These are phyloP conservation scores for Suhomyces bolitotheri DNA, from an alignment of 1,139 yeast genomes.

Conservation along the genomic window DNA sequence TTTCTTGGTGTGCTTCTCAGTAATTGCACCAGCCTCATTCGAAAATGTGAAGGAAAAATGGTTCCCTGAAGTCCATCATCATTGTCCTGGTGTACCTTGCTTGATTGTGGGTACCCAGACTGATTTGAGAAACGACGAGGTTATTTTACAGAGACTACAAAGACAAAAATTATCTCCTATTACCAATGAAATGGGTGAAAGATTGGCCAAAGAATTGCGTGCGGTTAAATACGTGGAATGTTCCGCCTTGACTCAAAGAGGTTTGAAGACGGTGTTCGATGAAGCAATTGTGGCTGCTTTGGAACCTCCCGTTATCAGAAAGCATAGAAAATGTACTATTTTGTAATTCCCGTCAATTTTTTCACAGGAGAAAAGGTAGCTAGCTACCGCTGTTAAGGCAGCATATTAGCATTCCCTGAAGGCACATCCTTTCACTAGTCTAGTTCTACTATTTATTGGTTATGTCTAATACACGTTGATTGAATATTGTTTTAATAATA, in stretches of 20 bases:
- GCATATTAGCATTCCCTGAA: conserved; percentile 8
- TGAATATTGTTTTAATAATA: not conserved
- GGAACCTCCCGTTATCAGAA: conserved; percentile 85
- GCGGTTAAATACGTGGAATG: conserved; percentile 97
- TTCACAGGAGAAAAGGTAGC: conserved; percentile 1
- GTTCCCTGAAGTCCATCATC: conserved; percentile 98
- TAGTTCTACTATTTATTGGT: conserved; percentile 9
- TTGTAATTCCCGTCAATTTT: conserved; percentile 10
- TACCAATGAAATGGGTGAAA: conserved; percentile 84
- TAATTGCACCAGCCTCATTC: conserved; percentile 95
- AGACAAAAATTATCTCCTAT: conserved; percentile 91
- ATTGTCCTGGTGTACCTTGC: conserved; percentile 97
- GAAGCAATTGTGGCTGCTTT: conserved; percentile 96
- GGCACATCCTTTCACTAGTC: conserved; percentile 6
- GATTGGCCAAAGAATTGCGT: conserved; percentile 86
- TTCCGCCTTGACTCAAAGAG: conserved; percentile 96
- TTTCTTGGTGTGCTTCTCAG: conserved; percentile 90
- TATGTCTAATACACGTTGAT: conserved; percentile 12
- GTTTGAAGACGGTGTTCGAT: conserved; percentile 92
- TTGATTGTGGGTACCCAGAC: conserved; percentile 95
- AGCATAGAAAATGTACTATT: conserved; percentile 74
- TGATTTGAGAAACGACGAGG: conserved; percentile 91
- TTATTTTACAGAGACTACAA: conserved; percentile 81
- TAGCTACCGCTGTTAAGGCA: conserved; percentile 4
- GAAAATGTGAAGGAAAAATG: conserved; percentile 97